A percentile compares a stretch with the other conserved stretches of the same genome.
Conservation (phyloP, 2,329 filamentous ascomycete genomes). For the Aspergillus versicolor region DNA sequence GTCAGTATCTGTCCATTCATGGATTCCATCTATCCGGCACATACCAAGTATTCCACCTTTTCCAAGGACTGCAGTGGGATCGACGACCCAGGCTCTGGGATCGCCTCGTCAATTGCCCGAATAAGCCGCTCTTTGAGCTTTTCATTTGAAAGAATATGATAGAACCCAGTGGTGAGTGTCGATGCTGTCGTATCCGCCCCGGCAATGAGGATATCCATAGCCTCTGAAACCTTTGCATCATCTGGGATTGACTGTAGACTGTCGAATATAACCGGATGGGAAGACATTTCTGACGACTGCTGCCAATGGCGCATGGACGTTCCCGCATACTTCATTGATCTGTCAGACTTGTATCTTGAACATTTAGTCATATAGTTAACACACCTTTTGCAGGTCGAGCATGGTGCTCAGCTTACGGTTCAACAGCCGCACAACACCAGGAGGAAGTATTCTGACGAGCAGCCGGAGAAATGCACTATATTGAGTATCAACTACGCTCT, state of each 20-base stretch:
- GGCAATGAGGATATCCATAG: constrained; percentile 12
- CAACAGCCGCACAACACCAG: not conserved
- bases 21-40: too few relatives aligned
- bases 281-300: too few relatives aligned
- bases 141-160: not conserved
- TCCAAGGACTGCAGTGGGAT: not conserved
- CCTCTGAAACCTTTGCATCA: not conserved
- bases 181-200: constrained; percentile 13
- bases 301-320: too few relatives aligned
- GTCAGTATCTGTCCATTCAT: too few relatives aligned
- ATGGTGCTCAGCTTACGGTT: not conserved
- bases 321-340: not conserved
- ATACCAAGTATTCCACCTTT: not conserved
- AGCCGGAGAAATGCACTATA: not conserved
- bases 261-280: not conserved
- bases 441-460: not conserved
- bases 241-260: not conserved
- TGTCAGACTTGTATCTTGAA: not conserved
- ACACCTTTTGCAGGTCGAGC: not conserved
- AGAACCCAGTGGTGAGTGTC: constrained; percentile 5
- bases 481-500: not conserved
- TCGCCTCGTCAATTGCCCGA: not conserved
- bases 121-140: not conserved
- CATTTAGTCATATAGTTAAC: not conserved
- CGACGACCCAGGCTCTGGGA: too few relatives aligned